Evolutionary conservation across 2,329 filamentous ascomycete genomes (phyloP).

Genomic region (Ceratocystiopsis sp.): DNA sequence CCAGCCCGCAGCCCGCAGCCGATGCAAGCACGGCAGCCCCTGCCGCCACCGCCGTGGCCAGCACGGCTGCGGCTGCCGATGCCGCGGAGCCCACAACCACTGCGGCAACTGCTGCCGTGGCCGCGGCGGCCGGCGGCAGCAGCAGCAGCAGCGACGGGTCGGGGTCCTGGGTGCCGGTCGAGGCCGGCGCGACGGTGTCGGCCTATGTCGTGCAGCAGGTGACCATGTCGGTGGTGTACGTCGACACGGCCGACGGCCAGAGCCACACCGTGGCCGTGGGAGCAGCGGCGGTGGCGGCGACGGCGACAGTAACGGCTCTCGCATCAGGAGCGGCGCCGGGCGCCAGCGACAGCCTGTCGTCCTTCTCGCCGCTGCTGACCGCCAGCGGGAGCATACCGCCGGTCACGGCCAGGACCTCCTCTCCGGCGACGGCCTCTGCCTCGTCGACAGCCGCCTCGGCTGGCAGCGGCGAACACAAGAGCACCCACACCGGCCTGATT

Average conservation of each 20-base stretch:
- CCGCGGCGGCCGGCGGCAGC: too few species aligned
- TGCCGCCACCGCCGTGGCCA: too few species aligned
- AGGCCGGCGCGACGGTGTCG: too few species aligned
- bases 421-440: too few species aligned
- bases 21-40: background rate
- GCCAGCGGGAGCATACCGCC: background rate
- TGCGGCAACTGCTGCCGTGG: too few species aligned
- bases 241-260: background rate
- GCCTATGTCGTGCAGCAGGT: background rate
- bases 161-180: too few species aligned
- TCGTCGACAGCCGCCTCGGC: background rate
- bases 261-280: background rate
- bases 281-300: background rate
- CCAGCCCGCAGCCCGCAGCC: background rate
- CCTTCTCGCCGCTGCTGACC: background rate
- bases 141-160: background rate
- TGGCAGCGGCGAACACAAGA: background rate
- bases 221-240: background rate
- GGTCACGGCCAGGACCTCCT: background rate
- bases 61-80: too few species aligned
- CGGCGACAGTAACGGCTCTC: background rate
- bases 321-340: background rate
- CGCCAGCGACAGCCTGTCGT: background rate
- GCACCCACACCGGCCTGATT: too few species aligned
- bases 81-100: too few species aligned